Base-by-base conservation (phyloP, 345 rosid species). In the Gossypium ekmanianum region DNA sequence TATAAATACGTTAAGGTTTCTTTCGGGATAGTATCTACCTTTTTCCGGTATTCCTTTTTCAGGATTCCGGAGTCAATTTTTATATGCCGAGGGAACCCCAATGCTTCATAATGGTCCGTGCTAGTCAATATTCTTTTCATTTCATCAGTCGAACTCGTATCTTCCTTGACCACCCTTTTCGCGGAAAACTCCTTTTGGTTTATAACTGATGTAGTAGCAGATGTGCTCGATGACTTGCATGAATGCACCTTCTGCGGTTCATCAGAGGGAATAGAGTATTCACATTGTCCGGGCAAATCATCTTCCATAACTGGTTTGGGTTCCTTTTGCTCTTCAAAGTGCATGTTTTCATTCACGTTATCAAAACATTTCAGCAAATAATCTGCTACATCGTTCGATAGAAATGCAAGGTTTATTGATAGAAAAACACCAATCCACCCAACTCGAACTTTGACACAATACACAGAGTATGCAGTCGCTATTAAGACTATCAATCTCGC, bases 351-450 rank as follows among this genome's bases (percentile, higher is more conserved):
- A 70, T 85, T 87, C 72, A 81, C 72, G 81, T 90, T 88, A 83
- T 95, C 99, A 79, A 96, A 89, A 85, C 88, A 89, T 72, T 85
- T 92, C 71, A 93, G 91, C 81, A 93, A 84, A 77, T 84, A 84
- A 63, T 89, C 87, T n/a, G 89, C 82, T 24, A 85, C 43, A 72
- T 95, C 99, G 73, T 91, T 90, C 26, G 99, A 95, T 70, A 93
- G 75, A 85, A 93, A 93, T 11, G 99, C 88, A 73, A 95, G 94
- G 87, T 93, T 91, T 79, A 88, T 80, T 47, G 98, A 88, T 47
- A 95, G 90, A 57, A 90, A 82, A 69, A 93, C 85, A 39, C 99
- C 99, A 83, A 82, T 83, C 98, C 99, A 95, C 77, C 99, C 99
- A 82, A 89, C 93, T 72, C 87, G 88, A 81, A 88, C 92, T 91